Evolutionary conservation across 495 filamentous ascomycete genomes (phyloP), one percentile per base, ranked within the genome.

Genomic region (Podospora bellae-mahoneyi): DNA sequence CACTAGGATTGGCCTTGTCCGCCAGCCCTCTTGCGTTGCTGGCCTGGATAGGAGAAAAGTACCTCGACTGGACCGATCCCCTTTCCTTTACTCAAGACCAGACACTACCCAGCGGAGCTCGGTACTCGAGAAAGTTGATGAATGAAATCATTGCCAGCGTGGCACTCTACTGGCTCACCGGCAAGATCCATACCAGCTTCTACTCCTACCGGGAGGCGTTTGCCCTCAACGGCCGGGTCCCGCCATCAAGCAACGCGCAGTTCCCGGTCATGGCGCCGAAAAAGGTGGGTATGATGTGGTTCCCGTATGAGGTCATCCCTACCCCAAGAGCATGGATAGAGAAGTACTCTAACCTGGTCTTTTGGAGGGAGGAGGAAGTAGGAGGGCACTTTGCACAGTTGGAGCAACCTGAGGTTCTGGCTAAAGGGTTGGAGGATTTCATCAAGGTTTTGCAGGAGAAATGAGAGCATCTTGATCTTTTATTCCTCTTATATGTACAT

Each of bases 41-140:
- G 13, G 84, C 88, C 53, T 92, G 89, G 87, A 76, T 90, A 54
- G 89, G 86, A 27, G 89, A 92, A 74, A 91, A 92, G 72, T 86
- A 86, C 69, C 69, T 89, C 13, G 82, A 84, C 48, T 91, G 89
- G 89, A 78, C 80, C 4, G 88, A 91, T 67, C 55, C 68, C 27
- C 62, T 55, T 4, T 77, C 60, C 27, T 66, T 65, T 61, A 56
- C 62, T 0, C 65, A 55, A n/a, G 56, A 69, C 10, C 39, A 16
- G 39, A 48, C 39, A 48, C 39, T 48, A 48, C 39, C 39, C 39
- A 67, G 53, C 18, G 61, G 58, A 4, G 61, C 18, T 1, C 13
- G 55, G 16, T 71, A 71, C 30, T 71, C 69, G 9, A 60, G 28
- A 44, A 57, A 59, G 30, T 32, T 71, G 28, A 68, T 84, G 6